Evolutionary conservation across 208 protist species (phyloP), one percentile per base, ranked within the genome.

Genomic region (Spongospora subterranea): DNA sequence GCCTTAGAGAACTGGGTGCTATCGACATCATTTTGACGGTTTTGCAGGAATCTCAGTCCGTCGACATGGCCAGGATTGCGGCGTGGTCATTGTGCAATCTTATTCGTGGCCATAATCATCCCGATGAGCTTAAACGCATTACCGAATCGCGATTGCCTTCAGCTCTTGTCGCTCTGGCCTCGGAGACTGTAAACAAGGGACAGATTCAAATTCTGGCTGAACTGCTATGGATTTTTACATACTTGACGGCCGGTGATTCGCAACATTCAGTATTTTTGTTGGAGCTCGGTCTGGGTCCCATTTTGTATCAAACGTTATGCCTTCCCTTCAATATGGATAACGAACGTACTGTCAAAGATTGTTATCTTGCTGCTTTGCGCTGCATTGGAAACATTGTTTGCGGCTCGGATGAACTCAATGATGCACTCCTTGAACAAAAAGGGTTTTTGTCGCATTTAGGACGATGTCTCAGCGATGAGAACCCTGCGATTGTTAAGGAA

Each of bases 191-290:
- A 17, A 43, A 6, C n/a, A 6, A 82, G n/a, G n/a, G 71, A 6
- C n/a, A n/a, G 71, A 82, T 82, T 45, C 71, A 82, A n/a, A 43
- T 82, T 82, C 71, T 82, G 6, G 71, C 71, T 43, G 71, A 82
- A 82, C 6, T 82, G 6, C 71, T 82, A 6, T 82, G 71, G 71
- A 82, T 82, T 40, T 82, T 35, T 43, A 82, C 71, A 43, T 82
- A 82, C 35, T 43, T 82, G n/a, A 82, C 71, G n/a, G 71, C 71
- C 13, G 71, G 71, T 43, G 71, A 82, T 43, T 17, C 6, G 13
- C 11, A 43, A 43, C 71, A 82, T 35, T 6, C 71, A 20, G 11
- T 20, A 82, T 82, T 39, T 43, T 43, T 82, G n/a, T 43, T 82
- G 17, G 71, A 82, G 6, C 6, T 82, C n/a, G 71, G 71, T 82